Base-by-base conservation (phyloP, 768 basidiomycete species). In the Leccinum variicolor region DNA sequence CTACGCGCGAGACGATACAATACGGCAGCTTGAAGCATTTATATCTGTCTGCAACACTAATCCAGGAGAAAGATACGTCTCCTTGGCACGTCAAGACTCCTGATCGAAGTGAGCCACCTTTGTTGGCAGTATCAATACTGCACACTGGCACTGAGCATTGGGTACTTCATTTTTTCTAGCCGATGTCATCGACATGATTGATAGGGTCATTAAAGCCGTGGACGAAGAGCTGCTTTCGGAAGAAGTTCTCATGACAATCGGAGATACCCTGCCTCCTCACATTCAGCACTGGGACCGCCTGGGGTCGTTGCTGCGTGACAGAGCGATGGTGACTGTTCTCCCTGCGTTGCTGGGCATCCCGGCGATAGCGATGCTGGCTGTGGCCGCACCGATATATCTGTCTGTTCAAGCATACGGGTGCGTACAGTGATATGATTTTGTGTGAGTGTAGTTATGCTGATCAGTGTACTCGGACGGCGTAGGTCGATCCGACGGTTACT, bases 201-300 rank as follows among this genome's bases (percentile, higher is more conserved):
- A 41, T n/a, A 41, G 4, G 39, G 17, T 41, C 9, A 41, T 41
- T 10, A 41, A 41, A 41, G 39, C 39, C 2, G 39, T 41, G 39
- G 39, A 41, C n/a, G 39, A 41, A 10, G 39, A 41, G 3, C 39
- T 41, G 17, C 39, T 41, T n/a, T 41, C 39, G n/a, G 39, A 41
- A 41, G 39, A 41, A 41, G n/a, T n/a, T n/a, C n/a, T 41, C 3
- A 41, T 41, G 39, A 41, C 39, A n/a, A 41, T 8, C 1, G 39
- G 39, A 10, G 39, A 41, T n/a, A n/a, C 39, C 9, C n/a, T 41
- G 39, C 39, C 39, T n/a, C 39, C 39, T n/a, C 39, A 41, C n/a
- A 41, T 41, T 41, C n/a, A 41, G 10, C 57, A 62, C 15, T 57
- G 59, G 63, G 29, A 62, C 17, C 56, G 56, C 21, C 54, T 64